Percentiles rank a stretch among this genome's conserved stretches.
Conservation (phyloP, 257 asterid genomes). For the Oldenlandia corymbosa region DNA sequence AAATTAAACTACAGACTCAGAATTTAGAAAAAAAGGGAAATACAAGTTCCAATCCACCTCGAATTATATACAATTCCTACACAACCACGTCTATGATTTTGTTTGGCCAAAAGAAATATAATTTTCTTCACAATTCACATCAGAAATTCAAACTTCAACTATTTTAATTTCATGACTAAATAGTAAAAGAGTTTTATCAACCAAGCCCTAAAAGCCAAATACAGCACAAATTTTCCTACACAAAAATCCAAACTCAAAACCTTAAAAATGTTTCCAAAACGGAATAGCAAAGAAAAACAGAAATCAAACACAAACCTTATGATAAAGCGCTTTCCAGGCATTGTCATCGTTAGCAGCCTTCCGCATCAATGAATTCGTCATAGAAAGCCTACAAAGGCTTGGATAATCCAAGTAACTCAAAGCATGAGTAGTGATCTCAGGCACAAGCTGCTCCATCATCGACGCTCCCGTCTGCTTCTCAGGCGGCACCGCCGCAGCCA, state of each 20-base stretch:
- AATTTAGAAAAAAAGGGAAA: background rate
- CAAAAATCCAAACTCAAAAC: background rate
- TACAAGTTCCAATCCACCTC: background rate
- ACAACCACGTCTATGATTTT: no score
- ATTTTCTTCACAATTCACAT: no score
- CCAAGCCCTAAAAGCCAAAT: background rate
- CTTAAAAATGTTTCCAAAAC: no score
- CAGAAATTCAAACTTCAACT: background rate
- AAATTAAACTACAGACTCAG: background rate
- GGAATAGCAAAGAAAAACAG: background rate
- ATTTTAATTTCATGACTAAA: background rate
- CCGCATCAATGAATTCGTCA: constrained; percentile 94
- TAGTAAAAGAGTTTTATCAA: background rate
- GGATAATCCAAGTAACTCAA: constrained; percentile 91
- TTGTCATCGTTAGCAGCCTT: constrained; percentile 95
- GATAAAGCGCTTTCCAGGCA: constrained; percentile 95
- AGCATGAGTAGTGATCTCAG: constrained; percentile 96
- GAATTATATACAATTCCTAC: no score
- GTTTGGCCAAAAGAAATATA: no score
- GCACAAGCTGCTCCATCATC: constrained; percentile 99
- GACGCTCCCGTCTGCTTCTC: constrained; percentile 83
- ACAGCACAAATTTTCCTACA: background rate
- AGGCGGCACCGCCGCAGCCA: constrained; percentile 37
- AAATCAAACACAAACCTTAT: constrained; percentile 46
- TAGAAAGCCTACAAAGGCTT: constrained; percentile 89